Percentiles rank a stretch among this genome's conserved stretches.
phyloP scores from a whole-genome alignment of 768 basidiomycete genomes.

The Hericium coralloides region DNA sequence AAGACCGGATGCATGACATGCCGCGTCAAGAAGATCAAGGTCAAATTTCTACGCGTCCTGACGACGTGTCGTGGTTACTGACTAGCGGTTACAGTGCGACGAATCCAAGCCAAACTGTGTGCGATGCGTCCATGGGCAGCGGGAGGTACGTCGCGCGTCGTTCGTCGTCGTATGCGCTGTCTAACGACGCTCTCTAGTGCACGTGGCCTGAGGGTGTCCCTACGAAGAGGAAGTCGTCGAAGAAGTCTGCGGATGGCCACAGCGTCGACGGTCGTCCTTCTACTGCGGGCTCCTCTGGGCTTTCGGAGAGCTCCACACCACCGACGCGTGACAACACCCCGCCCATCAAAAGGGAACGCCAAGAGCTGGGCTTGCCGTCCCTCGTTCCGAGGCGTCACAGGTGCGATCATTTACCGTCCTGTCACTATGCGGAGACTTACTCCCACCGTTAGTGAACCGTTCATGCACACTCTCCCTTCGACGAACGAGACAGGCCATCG shows the following conservation, averaged over 20 bases:
- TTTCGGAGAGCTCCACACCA: constrained; percentile 66
- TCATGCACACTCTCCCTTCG: background rate
- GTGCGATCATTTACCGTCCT: constrained; percentile 14
- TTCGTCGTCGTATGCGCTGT: background rate
- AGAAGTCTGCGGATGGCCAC: constrained; percentile 36
- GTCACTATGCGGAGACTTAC: too few relatives aligned
- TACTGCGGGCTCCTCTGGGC: constrained; percentile 65
- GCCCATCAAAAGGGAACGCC: constrained; percentile 38
- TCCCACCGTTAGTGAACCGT: background rate
- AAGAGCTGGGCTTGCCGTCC: constrained; percentile 29
- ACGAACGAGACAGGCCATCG: background rate
- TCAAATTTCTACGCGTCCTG: constrained; percentile 24
- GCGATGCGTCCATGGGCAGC: constrained; percentile 78
- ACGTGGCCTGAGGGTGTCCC: constrained; percentile 81
- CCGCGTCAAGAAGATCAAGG: constrained; percentile 92
- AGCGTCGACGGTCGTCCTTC: constrained; percentile 51
- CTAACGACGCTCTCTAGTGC: constrained; percentile 36
- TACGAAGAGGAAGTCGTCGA: constrained; percentile 52
- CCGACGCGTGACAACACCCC: constrained; percentile 62
- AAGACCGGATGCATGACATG: constrained; percentile 94
- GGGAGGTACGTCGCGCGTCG: constrained; percentile 47
- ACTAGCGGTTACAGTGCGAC: constrained; percentile 54
- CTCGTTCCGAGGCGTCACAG: constrained; percentile 33
- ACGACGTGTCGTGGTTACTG: background rate
- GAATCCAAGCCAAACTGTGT: constrained; percentile 84